Evolutionary conservation across 1,139 yeast genomes (phyloP), one percentile per base, ranked within the genome.

Genomic region (Petasospora fabianii): DNA sequence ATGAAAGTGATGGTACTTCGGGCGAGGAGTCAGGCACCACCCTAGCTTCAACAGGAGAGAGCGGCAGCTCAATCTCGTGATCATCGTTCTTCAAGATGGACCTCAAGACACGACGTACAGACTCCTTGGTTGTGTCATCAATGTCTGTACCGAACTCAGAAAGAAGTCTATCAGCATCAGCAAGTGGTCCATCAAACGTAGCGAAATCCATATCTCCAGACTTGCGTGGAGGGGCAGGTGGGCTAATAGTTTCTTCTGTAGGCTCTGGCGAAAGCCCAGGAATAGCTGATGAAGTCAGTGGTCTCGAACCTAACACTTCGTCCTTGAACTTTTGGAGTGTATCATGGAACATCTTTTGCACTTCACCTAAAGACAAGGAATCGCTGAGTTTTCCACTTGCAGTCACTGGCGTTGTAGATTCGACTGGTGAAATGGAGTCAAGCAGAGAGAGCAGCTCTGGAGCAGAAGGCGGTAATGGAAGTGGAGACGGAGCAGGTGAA

Each of bases 331-430:
- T 39, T 22, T 29, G 37, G 18, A 39, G 36, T 11, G 38, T 35
- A 1, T 39, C 43, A 9, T 39, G 37, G 27, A 39, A 39, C 43
- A 39, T 36, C 24, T 27, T 30, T 11, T 30, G 32, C 13, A 39
- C 26, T 6, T 39, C 34, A 9, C 15, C 14, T 26, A 39, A 12
- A 5, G 34, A 21, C 2, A 32, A 11, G 4, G 24, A 3, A n/a
- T 35, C 38, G 4, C 32, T 30, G 5, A 35, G 8, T 8, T 8
- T n/a, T 2, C 35, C 42, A 6, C 26, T n/a, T 13, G 38, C 38
- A n/a, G n/a, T n/a, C n/a, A n/a, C n/a, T n/a, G n/a, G n/a, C n/a
- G n/a, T n/a, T n/a, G n/a, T n/a, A n/a, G n/a, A n/a, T n/a, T n/a
- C n/a, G n/a, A n/a, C n/a, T n/a, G n/a, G n/a, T n/a, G n/a, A n/a